Evolutionary conservation across 2,329 filamentous ascomycete species (phyloP).

Genomic region (Ceratocystis variospora): DNA sequence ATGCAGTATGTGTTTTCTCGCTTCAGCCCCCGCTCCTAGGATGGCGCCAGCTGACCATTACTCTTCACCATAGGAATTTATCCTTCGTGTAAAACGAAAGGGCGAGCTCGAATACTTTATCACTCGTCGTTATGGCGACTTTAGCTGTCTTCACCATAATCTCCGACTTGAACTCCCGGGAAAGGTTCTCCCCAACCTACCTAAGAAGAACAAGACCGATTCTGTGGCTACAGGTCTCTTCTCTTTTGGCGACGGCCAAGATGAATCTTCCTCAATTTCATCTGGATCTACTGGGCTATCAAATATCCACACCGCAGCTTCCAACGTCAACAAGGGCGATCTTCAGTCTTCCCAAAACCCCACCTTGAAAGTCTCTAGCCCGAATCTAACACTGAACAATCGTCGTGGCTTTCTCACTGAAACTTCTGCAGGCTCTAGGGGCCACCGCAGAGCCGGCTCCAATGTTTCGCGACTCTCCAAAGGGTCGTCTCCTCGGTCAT

Average conservation of each 20-base stretch:
- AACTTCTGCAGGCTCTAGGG: slow-evolving; percentile 15
- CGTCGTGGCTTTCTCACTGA: slow-evolving; percentile 3
- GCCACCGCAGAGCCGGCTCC: slow-evolving; percentile 23
- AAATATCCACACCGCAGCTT: neutral
- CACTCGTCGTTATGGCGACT: slow-evolving; percentile 78
- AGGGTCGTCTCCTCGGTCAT: slow-evolving; percentile 19
- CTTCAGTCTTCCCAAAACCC: neutral
- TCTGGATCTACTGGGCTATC: slow-evolving; percentile 58
- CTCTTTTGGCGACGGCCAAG: slow-evolving; percentile 45
- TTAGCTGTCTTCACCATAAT: slow-evolving; percentile 62
- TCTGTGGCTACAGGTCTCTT: slow-evolving; percentile 49
- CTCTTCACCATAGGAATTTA: slow-evolving; percentile 55
- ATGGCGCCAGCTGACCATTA: neutral
- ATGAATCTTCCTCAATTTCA: slow-evolving; percentile 67
- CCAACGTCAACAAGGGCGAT: slow-evolving; percentile 6
- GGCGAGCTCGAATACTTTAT: slow-evolving; percentile 57
- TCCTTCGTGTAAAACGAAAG: slow-evolving; percentile 70
- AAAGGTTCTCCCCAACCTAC: slow-evolving; percentile 72
- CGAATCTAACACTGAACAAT: neutral
- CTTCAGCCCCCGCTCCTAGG: neutral
- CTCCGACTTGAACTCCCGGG: slow-evolving; percentile 78
- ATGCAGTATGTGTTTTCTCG: slow-evolving; percentile 51
- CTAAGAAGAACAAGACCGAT: slow-evolving; percentile 79
- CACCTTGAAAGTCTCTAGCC: slow-evolving; percentile 1
- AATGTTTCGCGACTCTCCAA: slow-evolving; percentile 13